A percentile compares a stretch with the other conserved stretches of the same genome.
phyloP scores from a whole-genome alignment of 345 rosid species.

The Conringia planisiliqua region DNA sequence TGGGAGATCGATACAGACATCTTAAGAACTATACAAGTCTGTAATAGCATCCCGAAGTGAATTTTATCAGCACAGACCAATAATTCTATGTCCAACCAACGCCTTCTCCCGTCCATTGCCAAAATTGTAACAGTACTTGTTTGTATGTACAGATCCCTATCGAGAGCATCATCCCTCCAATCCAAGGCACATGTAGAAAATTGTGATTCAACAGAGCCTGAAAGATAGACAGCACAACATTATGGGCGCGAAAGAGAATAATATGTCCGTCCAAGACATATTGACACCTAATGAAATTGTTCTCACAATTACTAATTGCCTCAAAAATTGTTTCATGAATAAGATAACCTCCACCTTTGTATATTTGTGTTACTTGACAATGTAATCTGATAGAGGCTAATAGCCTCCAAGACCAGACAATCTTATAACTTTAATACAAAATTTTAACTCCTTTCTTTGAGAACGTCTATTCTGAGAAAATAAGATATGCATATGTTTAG shows the following conservation, averaged over 20 bases:
- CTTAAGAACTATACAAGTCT: constrained; percentile 9
- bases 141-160: constrained; percentile 83
- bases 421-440: constrained; percentile 1
- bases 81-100: constrained; percentile 90
- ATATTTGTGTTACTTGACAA: background rate
- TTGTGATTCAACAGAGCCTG: constrained; percentile 60
- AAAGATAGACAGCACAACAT: constrained; percentile 22
- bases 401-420: background rate
- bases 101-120: constrained; percentile 99
- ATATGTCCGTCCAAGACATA: constrained; percentile 3
- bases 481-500: background rate
- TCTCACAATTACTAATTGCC: background rate
- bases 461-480: background rate
- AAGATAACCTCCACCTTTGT: constrained; percentile 16
- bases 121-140: constrained; percentile 80
- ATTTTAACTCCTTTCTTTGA: background rate
- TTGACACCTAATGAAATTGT: background rate
- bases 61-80: constrained; percentile 54
- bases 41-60: constrained; percentile 24
- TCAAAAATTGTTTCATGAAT: background rate
- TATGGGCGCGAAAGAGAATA: background rate
- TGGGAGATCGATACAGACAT: constrained; percentile 6
- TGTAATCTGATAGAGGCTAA: background rate
- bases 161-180: constrained; percentile 89
- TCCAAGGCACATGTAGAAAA: constrained; percentile 53